A percentile compares a stretch with the other conserved stretches of the same genome.
Conservation (phyloP, 78 protist species). For the Bigelowiella natans region DNA sequence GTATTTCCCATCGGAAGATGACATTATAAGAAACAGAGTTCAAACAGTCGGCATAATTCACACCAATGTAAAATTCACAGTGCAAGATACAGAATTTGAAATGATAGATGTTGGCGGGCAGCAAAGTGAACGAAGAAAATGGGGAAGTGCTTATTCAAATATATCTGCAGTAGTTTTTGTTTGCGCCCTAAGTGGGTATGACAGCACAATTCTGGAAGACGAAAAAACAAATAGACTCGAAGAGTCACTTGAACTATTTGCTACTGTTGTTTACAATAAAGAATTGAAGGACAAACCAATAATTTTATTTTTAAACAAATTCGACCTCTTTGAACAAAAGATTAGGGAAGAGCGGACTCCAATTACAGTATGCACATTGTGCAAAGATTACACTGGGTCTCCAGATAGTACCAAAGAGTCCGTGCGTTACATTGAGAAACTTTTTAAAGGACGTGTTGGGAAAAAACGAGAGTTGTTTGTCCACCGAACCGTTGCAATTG, state of each 20-base stretch:
- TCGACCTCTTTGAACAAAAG: background rate
- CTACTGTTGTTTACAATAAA: too few relatives aligned
- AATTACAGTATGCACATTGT: too few relatives aligned
- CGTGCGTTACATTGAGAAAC: too few relatives aligned
- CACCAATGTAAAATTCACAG: slow-evolving; percentile 61
- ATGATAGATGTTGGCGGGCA: slow-evolving; percentile 85
- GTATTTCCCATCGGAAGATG: slow-evolving; percentile 54
- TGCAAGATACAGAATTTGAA: slow-evolving; percentile 34
- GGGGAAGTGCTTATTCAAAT: background rate
- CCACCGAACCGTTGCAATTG: too few relatives aligned
- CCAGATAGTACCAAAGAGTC: too few relatives aligned
- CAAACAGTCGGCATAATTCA: too few relatives aligned
- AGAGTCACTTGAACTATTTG: background rate
- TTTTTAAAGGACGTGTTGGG: too few relatives aligned
- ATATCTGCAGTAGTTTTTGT: background rate
- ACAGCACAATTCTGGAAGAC: background rate
- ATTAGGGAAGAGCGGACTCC: too few relatives aligned
- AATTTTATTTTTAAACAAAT: background rate
- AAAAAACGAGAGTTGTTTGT: too few relatives aligned
- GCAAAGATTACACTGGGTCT: too few relatives aligned
- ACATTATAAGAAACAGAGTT: slow-evolving; percentile 55
- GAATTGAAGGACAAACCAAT: too few relatives aligned
- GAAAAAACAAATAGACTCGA: background rate
- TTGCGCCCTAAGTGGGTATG: background rate
- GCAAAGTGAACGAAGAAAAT: slow-evolving; percentile 57